Conservation (phyloP, 1,284 basidiomycete genomes). For the Salmacisia buchloeana region DNA sequence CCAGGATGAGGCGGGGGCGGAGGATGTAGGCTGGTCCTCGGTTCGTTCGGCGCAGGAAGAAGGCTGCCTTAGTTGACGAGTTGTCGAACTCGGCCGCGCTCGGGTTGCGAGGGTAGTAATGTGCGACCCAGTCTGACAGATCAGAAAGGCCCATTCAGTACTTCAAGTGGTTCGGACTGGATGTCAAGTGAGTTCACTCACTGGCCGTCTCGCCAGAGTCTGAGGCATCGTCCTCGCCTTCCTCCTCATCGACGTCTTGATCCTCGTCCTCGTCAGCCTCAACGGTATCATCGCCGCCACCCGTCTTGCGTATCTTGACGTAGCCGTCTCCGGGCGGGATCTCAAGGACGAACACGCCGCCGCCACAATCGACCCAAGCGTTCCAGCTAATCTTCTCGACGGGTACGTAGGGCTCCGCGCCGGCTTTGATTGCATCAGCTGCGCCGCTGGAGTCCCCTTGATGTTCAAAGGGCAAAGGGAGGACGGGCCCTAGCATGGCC, state of each 20-base stretch:
- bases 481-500: constrained; percentile 55
- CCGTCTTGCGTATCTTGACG: constrained; percentile 58
- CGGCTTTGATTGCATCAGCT: too few relatives aligned
- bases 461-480: neutral
- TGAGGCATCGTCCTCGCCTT: constrained; percentile 9
- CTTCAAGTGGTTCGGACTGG: too few relatives aligned
- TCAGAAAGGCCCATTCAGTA: neutral
- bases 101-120: constrained; percentile 1
- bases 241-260: constrained; percentile 26
- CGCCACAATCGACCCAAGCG: constrained; percentile 79
- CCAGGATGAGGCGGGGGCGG: constrained; percentile 54
- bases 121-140: neutral
- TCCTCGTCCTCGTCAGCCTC: constrained; percentile 16
- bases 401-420: neutral
- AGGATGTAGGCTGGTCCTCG: neutral
- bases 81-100: neutral
- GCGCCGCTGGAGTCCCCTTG: neutral
- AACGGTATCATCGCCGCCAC: constrained; percentile 32
- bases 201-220: neutral
- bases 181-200: too few relatives aligned
- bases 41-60: neutral
- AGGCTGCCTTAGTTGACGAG: neutral
- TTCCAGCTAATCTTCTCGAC: constrained; percentile 58
- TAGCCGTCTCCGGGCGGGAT: constrained; percentile 66
- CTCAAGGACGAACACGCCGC: constrained; percentile 69